phyloP scores from a whole-genome alignment of 768 basidiomycete genomes.

The Crassisporium funariophilum region DNA sequence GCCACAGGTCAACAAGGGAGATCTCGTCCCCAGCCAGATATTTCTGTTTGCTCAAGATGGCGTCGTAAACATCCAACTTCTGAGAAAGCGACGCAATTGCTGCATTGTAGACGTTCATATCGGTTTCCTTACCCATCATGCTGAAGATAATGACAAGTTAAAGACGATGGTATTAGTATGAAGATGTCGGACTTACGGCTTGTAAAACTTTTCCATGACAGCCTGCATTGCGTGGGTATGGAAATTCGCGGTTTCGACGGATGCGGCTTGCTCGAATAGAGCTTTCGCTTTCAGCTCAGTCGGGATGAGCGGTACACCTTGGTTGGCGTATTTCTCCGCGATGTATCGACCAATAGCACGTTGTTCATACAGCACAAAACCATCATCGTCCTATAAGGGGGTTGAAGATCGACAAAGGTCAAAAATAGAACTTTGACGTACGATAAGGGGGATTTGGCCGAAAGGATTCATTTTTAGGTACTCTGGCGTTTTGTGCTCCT shows the following conservation, averaged over 20 bases:
- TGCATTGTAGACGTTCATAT: slow-evolving; percentile 31
- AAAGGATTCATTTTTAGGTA: slow-evolving; percentile 61
- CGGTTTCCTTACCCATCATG: slow-evolving; percentile 26
- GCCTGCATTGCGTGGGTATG: slow-evolving; percentile 46
- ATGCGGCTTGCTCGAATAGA: slow-evolving; percentile 54
- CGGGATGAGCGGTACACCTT: slow-evolving; percentile 57
- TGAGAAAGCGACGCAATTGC: slow-evolving; percentile 31
- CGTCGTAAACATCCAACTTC: slow-evolving; percentile 57
- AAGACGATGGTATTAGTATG: neutral
- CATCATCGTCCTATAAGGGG: slow-evolving; percentile 57
- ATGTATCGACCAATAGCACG: slow-evolving; percentile 66
- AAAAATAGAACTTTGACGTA: no score
- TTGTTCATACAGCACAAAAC: slow-evolving; percentile 64
- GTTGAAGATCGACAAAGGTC: no score
- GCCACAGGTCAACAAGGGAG: slow-evolving; percentile 48
- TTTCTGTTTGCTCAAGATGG: slow-evolving; percentile 55
- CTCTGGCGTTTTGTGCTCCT: slow-evolving; percentile 47
- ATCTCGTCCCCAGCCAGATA: slow-evolving; percentile 59
- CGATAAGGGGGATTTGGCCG: slow-evolving; percentile 60
- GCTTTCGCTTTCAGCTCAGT: slow-evolving; percentile 37
- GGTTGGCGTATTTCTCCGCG: slow-evolving; percentile 51
- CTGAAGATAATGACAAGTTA: slow-evolving; percentile 3
- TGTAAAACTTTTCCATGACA: slow-evolving; percentile 51
- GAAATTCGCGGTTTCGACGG: slow-evolving; percentile 57
- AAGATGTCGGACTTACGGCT: slow-evolving; percentile 36